A percentile compares a stretch with the other conserved stretches of the same genome.
phyloP scores from a whole-genome alignment of 2,329 filamentous ascomycete species.

The Fusarium lateritium region DNA sequence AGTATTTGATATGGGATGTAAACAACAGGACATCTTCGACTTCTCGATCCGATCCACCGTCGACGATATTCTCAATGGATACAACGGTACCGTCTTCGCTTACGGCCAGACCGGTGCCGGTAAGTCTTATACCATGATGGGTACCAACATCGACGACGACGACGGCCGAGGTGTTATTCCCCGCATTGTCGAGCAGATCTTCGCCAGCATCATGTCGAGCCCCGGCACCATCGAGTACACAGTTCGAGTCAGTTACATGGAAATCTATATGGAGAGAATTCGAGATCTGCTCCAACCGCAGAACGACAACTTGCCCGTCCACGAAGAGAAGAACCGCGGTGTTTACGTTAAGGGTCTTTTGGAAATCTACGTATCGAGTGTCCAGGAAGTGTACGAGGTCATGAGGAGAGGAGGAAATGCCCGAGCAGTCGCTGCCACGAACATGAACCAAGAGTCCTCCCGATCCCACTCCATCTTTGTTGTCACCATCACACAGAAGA shows the following conservation, averaged over 20 bases:
- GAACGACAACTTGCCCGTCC: conserved; percentile 97
- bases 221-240: conserved; percentile 97
- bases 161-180: conserved; percentile 94
- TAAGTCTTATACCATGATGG: conserved; percentile 97
- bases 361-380: conserved; percentile 95
- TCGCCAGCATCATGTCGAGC: conserved; percentile 92
- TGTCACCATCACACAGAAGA: conserved; percentile 97
- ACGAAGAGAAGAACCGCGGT: conserved; percentile 96
- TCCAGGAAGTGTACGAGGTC: conserved; percentile 96
- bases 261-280: conserved; percentile 99
- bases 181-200: conserved; percentile 97
- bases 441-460: conserved; percentile 99
- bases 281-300: conserved; percentile 92
- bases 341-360: conserved; percentile 97
- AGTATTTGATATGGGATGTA: conserved; percentile 94
- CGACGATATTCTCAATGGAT: conserved; percentile 98
- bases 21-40: conserved; percentile 95
- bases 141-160: conserved; percentile 88
- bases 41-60: conserved; percentile 97
- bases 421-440: conserved; percentile 93
- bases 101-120: conserved; percentile 98
- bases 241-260: conserved; percentile 99
- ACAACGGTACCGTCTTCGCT: conserved; percentile 98
- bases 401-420: conserved; percentile 93
- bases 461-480: conserved; percentile 99